Percentiles rank a stretch among this genome's conserved stretches.
phyloP scores from a whole-genome alignment of 2,329 filamentous ascomycete genomes.

The Botrytis squamosa region DNA sequence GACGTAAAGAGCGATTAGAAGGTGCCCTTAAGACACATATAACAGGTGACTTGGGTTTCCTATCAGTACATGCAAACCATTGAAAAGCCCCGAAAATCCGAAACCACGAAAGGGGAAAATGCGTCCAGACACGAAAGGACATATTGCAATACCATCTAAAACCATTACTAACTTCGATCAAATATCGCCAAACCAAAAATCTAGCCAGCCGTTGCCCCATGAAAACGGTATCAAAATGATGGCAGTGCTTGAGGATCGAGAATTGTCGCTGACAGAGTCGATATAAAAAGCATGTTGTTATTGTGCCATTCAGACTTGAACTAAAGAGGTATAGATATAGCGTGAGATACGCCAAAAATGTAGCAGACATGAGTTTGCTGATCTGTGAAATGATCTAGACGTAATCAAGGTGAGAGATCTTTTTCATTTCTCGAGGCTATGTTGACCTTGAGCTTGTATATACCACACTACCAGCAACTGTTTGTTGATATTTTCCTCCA shows the following conservation, averaged over 20 bases:
- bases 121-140: neutral
- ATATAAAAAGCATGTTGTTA: neutral
- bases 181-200: neutral
- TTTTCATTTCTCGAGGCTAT: neutral
- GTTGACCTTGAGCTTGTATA: neutral
- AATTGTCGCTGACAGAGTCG: neutral
- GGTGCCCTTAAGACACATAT: neutral
- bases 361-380: neutral
- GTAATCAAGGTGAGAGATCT: neutral
- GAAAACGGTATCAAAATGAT: neutral
- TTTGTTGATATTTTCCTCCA: neutral
- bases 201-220: neutral
- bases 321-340: neutral
- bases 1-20: neutral
- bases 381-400: neutral
- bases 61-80: neutral
- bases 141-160: neutral
- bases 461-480: neutral
- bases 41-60: neutral
- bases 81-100: neutral
- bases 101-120: neutral
- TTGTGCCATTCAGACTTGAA: neutral
- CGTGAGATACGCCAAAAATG: neutral
- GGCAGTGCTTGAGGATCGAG: neutral
- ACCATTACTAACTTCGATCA: neutral